Evolutionary conservation across 805 yeast species (phyloP).

Genomic region (Pichia manshurica): DNA sequence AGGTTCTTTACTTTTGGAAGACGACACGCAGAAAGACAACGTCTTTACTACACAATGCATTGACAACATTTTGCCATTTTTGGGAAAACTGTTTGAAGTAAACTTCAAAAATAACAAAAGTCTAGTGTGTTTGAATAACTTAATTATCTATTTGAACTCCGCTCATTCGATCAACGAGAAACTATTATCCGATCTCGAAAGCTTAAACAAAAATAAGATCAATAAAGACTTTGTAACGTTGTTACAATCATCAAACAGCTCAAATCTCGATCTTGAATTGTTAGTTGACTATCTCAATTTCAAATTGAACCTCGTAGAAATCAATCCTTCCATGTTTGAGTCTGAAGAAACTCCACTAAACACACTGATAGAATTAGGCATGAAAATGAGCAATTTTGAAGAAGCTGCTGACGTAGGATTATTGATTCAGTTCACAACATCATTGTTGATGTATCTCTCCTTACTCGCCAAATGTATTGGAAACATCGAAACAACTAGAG

Average conservation of each 20-base stretch:
- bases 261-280: slow-evolving; percentile 6
- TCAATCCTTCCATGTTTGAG: slow-evolving; percentile 7
- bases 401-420: slow-evolving; percentile 11
- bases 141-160: slow-evolving; percentile 34
- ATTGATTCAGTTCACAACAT: slow-evolving; percentile 19
- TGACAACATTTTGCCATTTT: slow-evolving; percentile 22
- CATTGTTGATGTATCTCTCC: slow-evolving; percentile 23
- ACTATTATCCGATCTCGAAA: slow-evolving; percentile 3
- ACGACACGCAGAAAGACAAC: slow-evolving; percentile 1
- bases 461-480: slow-evolving; percentile 22
- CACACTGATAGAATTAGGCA: slow-evolving; percentile 3
- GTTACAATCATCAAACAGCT: neutral
- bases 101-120: slow-evolving; percentile 50
- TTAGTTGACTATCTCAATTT: slow-evolving; percentile 19
- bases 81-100: slow-evolving; percentile 37
- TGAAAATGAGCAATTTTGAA: neutral
- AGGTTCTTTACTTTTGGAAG: slow-evolving; percentile 15
- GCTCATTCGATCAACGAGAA: slow-evolving; percentile 5
- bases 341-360: slow-evolving; percentile 2
- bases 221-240: neutral
- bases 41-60: slow-evolving; percentile 24
- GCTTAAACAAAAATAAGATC: slow-evolving; percentile 2
- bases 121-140: slow-evolving; percentile 64
- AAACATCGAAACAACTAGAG: slow-evolving; percentile 16
- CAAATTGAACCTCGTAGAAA: slow-evolving; percentile 14